phyloP scores from a whole-genome alignment of 345 rosid species.

The Stellera chamaejasme region DNA sequence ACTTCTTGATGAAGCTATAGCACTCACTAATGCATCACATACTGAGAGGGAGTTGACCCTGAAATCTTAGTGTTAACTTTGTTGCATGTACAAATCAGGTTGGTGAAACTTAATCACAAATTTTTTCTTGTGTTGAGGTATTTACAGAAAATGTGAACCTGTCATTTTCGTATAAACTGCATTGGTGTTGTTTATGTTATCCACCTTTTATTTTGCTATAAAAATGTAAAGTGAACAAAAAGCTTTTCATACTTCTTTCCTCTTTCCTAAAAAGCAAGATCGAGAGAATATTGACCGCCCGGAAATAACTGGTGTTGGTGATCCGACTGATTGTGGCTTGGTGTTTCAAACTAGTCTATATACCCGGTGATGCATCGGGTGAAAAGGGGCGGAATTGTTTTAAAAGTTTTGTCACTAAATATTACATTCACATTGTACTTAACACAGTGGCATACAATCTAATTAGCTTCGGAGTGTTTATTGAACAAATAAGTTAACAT shows the following conservation, averaged over 20 bases:
- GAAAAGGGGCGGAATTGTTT: too few relatives aligned
- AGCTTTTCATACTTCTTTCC: not conserved
- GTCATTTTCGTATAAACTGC: not conserved
- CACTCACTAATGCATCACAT: slow-evolving; percentile 94
- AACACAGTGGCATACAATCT: too few relatives aligned
- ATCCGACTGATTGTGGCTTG: slow-evolving; percentile 95
- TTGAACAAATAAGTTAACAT: too few relatives aligned
- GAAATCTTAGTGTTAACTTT: slow-evolving; percentile 93
- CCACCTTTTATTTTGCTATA: not conserved
- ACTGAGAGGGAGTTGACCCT: slow-evolving; percentile 91
- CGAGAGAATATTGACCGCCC: slow-evolving; percentile 93
- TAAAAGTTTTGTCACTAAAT: too few relatives aligned
- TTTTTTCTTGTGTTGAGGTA: not conserved
- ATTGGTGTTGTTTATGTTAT: not conserved
- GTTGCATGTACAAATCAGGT: slow-evolving; percentile 95
- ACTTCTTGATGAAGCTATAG: slow-evolving; percentile 90
- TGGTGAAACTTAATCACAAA: slow-evolving; percentile 8
- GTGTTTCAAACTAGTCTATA: slow-evolving; percentile 15
- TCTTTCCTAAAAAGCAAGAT: slow-evolving; percentile 39
- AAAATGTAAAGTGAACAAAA: not conserved
- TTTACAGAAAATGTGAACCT: not conserved
- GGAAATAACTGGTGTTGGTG: slow-evolving; percentile 98
- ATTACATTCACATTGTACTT: too few relatives aligned
- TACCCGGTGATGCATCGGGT: too few relatives aligned
- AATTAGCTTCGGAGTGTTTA: too few relatives aligned